Base-by-base conservation (phyloP, 352 stramenopile species). In the Halophytophthora polymorphica region DNA sequence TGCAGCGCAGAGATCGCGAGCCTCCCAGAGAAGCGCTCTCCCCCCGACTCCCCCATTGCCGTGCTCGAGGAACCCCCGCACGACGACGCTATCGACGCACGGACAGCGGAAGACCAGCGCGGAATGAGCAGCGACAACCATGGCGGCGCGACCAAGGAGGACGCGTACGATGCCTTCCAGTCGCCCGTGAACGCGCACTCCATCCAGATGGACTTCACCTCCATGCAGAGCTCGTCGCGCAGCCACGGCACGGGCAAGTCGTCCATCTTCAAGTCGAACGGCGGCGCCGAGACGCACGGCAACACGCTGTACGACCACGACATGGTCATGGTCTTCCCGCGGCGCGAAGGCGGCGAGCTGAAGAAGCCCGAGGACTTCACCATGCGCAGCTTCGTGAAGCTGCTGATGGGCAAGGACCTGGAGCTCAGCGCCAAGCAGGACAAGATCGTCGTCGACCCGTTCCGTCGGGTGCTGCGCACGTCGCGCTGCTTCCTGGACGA, bases 301-400 rank as follows among this genome's bases (percentile, higher is more conserved):
- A 83, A 79, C 58, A 70, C 64, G 49, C 39, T 90, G 51, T 89
- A 89, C 71, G 82, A 83, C 47, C 62, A 84, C 51, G 82, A 92
- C 54, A 61, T 93, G 42, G 82, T 93, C 48, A 81, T 93, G 77
- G 81, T 90, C 58, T 93, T 93, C 49, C 69, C 79, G 12, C 66
- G 69, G 4, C 79, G 78, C 37, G 55, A 82, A 21, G 77, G 76
- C 34, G 83, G 76, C 45, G 77, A 90, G 44, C 40, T 60, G 31
- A 90, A 90, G 62, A 71, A 87, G 37, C 69, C 75, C 15, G 63
- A 83, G 28, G 61, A 81, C 22, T 93, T 86, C 46, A 84, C 83
- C 19, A 25, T 83, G 40, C 50, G 64, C n/a, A 61, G 62, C 40
- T 93, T 88, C 41, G 73, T 90, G 34, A 47, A 72, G 23, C 64